Base-by-base conservation (phyloP, 2,329 filamentous ascomycete species). In the Tolypocladium album region DNA sequence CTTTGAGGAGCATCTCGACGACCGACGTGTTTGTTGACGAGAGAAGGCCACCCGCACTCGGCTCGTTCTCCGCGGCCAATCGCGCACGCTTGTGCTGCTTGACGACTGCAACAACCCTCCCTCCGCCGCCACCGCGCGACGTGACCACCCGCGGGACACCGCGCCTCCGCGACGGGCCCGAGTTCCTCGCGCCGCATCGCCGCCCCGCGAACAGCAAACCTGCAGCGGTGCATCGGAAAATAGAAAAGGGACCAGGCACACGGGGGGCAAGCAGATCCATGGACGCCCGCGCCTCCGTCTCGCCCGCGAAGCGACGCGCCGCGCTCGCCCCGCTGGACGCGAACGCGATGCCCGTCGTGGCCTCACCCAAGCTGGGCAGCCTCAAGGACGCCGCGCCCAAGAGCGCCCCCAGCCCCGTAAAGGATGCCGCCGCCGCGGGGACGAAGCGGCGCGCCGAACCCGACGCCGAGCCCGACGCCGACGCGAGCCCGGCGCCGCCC, bases 231-330 rank as follows among this genome's bases (percentile, higher is more conserved):
- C 5, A 31, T 31, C 27, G 27, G 27, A 5, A 31, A 31, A 31
- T n/a, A n/a, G n/a, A 31, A 3, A 31, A 5, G 27, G 27, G 27
- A 31, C 27, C 27, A 31, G 5, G 27, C 27, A 31, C 27, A 31
- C 3, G 3, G 3, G 5, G 27, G 5, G 27, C 27, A 3, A 31
- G 27, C 27, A 31, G 12, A 31, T 24, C 38, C 34, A 56, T 56
- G 55, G 55, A 56, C 34, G 39, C 56, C 56, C 39, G 24, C n/a
- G 40, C 62, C 31, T 15, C 34, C 42, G 47, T 17, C 38, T 75
- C 75, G 55, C 78, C 78, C 13, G 63, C 68, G 43, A 80, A 79
- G 68, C 72, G 77, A 76, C 79, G 79, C 76, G 78, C 75, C 74
- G 77, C 76, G 62, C 76, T 81, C 47, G 78, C 74, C 58, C 69